Base-by-base conservation (phyloP, 768 basidiomycete species). In the Symmetrospora coprosmae region DNA sequence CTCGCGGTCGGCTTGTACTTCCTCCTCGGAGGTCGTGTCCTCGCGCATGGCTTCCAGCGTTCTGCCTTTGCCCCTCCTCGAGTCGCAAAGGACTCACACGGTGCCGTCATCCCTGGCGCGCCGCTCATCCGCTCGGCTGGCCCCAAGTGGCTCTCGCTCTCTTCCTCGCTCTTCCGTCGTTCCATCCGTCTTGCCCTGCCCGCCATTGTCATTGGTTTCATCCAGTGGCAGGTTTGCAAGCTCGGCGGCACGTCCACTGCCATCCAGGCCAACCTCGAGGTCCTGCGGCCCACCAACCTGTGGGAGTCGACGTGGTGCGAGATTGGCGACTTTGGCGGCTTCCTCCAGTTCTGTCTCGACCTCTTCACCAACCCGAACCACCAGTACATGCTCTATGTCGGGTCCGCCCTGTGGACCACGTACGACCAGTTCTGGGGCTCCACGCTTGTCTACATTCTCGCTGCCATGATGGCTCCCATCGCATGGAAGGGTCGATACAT, bases 391-490 rank as follows among this genome's bases (percentile, higher is more conserved):
- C 67, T 69, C 53, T 60, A 55, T 38, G 55, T 66, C 38, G 70
- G 70, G 25, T 67, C 68, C n/a, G 67, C 67, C 19, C 66, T 71
- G 11, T 71, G 70, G 70, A 64, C 70, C n/a, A 71, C 69, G 1
- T 71, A 69, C 66, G 70, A 71, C 47, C 70, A 69, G 56, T 71
- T 71, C 63, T 71, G 70, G 70, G 70, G 70, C 11, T 68, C 67
- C 31, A 66, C 68, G 49, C 61, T 71, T 55, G 67, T 68, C 61
- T 71, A 71, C 64, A 66, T 71, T 61, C 60, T 71, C 51, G 68
- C 66, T 55, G 66, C 64, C 16, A 64, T 66, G 38, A 61, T 69
- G 48, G 69, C 70, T 9, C 68, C 68, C 25, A 55, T 71, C 19
- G 68, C 70, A 17, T 50, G 47, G 46, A 67, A 67, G 51, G 67